A percentile compares a stretch with the other conserved stretches of the same genome.
These are phyloP conservation scores for Tricholoma terreum DNA, from an alignment of 768 basidiomycete genomes.

Conservation along the genomic window DNA sequence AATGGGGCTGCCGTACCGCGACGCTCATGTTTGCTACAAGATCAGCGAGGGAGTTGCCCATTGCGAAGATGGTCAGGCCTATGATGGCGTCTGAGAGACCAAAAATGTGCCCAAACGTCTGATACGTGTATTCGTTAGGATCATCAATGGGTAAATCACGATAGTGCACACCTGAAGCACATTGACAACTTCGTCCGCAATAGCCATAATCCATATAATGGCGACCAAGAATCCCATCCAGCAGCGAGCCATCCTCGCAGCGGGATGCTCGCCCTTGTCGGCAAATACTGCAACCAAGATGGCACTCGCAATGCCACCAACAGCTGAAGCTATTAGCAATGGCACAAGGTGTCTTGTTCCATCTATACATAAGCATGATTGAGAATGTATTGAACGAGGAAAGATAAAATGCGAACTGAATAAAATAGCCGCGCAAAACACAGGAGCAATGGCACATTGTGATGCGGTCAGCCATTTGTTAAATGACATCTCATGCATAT, in stretches of 20 bases:
- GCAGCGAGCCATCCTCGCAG: slow-evolving; percentile 69
- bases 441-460: slow-evolving; percentile 80
- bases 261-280: slow-evolving; percentile 52
- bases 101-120: slow-evolving; percentile 93
- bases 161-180: slow-evolving; percentile 67
- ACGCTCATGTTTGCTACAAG: slow-evolving; percentile 96
- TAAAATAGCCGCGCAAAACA: slow-evolving; percentile 73
- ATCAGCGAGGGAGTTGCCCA: slow-evolving; percentile 95
- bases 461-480: slow-evolving; percentile 83
- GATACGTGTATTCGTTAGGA: slow-evolving; percentile 8
- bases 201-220: slow-evolving; percentile 97
- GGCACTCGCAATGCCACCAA: slow-evolving; percentile 53
- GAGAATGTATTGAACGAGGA: not conserved
- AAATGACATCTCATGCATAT: slow-evolving; percentile 60
- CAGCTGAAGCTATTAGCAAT: slow-evolving; percentile 51
- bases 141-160: not conserved
- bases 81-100: slow-evolving; percentile 97
- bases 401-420: slow-evolving; percentile 57
- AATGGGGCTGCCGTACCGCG: slow-evolving; percentile 53
- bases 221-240: slow-evolving; percentile 89
- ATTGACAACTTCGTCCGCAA: slow-evolving; percentile 93
- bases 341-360: slow-evolving; percentile 42
- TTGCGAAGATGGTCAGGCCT: slow-evolving; percentile 92
- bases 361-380: slow-evolving; percentile 31
- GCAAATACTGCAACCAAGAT: slow-evolving; percentile 58